Evolutionary conservation across 805 yeast genomes (phyloP).

Genomic region (Wickerhamomyces kurtzmanii): DNA sequence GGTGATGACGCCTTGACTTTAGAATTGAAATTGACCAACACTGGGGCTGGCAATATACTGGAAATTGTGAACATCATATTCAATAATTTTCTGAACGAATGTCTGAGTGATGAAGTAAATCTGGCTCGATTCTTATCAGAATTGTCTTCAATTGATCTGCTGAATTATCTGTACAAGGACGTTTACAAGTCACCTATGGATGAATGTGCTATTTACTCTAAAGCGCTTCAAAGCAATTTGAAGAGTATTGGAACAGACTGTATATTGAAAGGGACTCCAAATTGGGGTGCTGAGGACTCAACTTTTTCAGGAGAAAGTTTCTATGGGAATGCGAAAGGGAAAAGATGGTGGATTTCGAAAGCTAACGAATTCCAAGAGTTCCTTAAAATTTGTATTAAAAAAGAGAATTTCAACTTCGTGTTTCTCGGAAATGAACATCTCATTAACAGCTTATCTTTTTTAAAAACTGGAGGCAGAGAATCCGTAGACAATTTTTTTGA

Average conservation of each 20-base stretch:
- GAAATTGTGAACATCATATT: constrained; percentile 25
- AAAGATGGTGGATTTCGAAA: constrained; percentile 31
- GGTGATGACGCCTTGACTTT: constrained; percentile 33
- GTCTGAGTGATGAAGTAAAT: constrained; percentile 11
- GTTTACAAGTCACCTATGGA: constrained; percentile 28
- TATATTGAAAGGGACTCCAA: constrained; percentile 31
- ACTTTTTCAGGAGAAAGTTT: constrained; percentile 17
- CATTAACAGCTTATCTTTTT: too few relatives aligned
- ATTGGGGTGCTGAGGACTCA: constrained; percentile 17
- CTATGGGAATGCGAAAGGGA: constrained; percentile 20
- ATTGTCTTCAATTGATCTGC: constrained; percentile 31
- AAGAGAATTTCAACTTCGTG: constrained; percentile 23
- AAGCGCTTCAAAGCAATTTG: constrained; percentile 27
- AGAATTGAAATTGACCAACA: constrained; percentile 36
- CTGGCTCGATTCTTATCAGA: constrained; percentile 37
- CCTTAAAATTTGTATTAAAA: constrained; percentile 17
- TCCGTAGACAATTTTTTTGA: too few relatives aligned
- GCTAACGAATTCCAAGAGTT: constrained; percentile 27
- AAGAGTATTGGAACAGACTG: constrained; percentile 21
- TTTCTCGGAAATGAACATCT: constrained; percentile 19
- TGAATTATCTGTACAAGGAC: constrained; percentile 35
- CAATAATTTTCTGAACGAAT: constrained; percentile 6
- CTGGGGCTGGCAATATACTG: constrained; percentile 30
- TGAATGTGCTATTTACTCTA: constrained; percentile 34
- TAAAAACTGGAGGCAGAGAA: too few relatives aligned